Conservation (phyloP, 1,284 basidiomycete species). For the Microbotryum silenes-acaulis region DNA sequence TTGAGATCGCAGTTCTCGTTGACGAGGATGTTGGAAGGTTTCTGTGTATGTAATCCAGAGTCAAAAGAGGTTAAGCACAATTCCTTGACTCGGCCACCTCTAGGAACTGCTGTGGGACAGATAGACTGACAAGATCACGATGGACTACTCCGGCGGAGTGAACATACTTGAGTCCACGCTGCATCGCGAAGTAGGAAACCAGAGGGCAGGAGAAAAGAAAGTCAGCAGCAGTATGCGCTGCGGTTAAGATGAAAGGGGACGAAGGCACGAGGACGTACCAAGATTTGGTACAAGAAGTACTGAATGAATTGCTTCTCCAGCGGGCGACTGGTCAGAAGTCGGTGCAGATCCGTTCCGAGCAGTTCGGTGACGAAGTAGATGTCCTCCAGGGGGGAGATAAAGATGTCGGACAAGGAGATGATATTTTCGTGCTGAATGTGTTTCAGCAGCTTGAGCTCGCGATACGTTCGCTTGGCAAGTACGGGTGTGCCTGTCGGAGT, state of each 20-base stretch:
- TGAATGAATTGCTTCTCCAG: slow-evolving; percentile 99
- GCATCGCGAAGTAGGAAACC: not conserved
- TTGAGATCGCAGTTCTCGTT: slow-evolving; percentile 99
- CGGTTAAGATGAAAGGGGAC: not conserved
- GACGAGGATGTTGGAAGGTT: slow-evolving; percentile 98
- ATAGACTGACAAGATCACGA: slow-evolving; percentile 68
- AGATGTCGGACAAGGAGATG: slow-evolving; percentile 96
- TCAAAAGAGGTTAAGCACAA: too few relatives aligned
- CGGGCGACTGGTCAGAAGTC: slow-evolving; percentile 88
- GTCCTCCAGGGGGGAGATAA: slow-evolving; percentile 97
- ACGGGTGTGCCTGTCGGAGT: slow-evolving; percentile 56
- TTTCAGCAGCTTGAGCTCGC: slow-evolving; percentile 96
- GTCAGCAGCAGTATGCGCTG: not conserved
- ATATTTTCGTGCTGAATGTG: slow-evolving; percentile 99
- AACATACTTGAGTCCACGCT: slow-evolving; percentile 98
- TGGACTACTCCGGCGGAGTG: slow-evolving; percentile 99
- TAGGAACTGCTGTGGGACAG: not conserved
- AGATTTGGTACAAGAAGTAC: slow-evolving; percentile 98
- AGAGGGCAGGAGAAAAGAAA: not conserved
- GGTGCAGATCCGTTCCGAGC: slow-evolving; percentile 94
- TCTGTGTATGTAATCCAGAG: slow-evolving; percentile 48
- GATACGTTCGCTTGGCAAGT: slow-evolving; percentile 93
- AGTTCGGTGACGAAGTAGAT: slow-evolving; percentile 99
- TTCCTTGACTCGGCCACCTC: too few relatives aligned
- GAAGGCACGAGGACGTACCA: slow-evolving; percentile 71